phyloP scores from a whole-genome alignment of 306 rosid genomes.

The Vigna radiata region DNA sequence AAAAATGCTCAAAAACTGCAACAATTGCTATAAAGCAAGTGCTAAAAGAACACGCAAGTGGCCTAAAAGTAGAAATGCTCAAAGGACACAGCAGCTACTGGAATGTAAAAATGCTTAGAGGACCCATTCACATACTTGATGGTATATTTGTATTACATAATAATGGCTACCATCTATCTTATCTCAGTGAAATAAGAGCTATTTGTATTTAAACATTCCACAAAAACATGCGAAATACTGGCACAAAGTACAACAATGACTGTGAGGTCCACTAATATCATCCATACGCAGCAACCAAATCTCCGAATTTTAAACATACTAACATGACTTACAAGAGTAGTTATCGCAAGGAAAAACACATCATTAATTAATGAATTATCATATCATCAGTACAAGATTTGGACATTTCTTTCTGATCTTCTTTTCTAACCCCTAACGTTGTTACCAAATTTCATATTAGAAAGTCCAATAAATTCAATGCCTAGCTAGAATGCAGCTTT shows the following conservation, averaged over 20 bases:
- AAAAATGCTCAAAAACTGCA: too few relatives aligned
- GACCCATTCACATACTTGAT: too few relatives aligned
- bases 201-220: neutral
- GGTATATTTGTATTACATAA: too few relatives aligned
- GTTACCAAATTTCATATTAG: conserved; percentile 5
- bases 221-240: neutral
- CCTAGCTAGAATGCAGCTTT: neutral
- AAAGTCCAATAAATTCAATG: neutral
- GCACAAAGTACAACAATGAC: neutral
- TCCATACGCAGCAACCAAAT: too few relatives aligned
- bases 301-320: too few relatives aligned
- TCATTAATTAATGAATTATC: neutral
- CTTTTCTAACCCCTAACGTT: conserved; percentile 5
- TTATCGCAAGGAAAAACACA: conserved; percentile 19
- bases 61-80: too few relatives aligned
- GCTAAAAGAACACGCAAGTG: too few relatives aligned
- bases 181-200: neutral
- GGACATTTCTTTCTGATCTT: neutral
- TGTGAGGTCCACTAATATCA: neutral
- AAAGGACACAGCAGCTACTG: too few relatives aligned
- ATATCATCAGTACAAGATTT: neutral
- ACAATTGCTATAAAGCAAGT: too few relatives aligned
- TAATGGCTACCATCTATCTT: conserved; percentile 1
- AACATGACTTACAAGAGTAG: neutral
- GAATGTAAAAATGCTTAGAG: too few relatives aligned